Conservation (phyloP, 768 basidiomycete genomes). For the Boletus subcaerulescens region DNA sequence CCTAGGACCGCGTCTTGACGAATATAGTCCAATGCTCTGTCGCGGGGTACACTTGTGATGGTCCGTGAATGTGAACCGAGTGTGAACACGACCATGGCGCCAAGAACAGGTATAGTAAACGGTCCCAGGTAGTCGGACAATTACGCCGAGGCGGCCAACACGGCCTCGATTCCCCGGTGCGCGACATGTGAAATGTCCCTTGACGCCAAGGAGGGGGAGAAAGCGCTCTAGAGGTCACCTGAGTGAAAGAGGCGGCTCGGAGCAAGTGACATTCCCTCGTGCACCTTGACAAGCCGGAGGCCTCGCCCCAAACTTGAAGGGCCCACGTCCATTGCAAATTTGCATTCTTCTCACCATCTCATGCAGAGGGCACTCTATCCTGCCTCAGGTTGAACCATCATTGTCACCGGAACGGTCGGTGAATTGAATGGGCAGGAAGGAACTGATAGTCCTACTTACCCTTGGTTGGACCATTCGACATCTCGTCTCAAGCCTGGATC, state of each 20-base stretch:
- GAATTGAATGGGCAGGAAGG: too few species aligned
- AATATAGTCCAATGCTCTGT: too few species aligned
- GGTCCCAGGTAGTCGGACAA: background rate
- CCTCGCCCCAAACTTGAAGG: too few species aligned
- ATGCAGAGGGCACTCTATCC: too few species aligned
- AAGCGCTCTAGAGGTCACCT: background rate
- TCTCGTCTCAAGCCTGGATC: too few species aligned
- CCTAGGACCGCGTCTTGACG: too few species aligned
- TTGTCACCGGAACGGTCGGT: background rate
- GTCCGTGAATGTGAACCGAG: too few species aligned
- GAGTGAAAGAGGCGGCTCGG: background rate
- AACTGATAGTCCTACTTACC: too few species aligned
- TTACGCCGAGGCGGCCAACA: background rate
- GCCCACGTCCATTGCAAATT: too few species aligned
- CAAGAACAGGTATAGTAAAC: background rate
- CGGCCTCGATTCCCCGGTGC: background rate
- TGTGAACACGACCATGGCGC: too few species aligned
- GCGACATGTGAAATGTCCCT: background rate
- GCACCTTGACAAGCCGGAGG: background rate
- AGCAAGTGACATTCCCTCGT: background rate
- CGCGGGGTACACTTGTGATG: background rate
- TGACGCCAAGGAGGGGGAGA: background rate
- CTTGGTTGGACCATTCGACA: too few species aligned
- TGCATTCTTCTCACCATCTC: too few species aligned
- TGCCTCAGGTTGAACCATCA: background rate